Base-by-base conservation (phyloP, 805 yeast genomes). In the Sungouiella blattae region DNA sequence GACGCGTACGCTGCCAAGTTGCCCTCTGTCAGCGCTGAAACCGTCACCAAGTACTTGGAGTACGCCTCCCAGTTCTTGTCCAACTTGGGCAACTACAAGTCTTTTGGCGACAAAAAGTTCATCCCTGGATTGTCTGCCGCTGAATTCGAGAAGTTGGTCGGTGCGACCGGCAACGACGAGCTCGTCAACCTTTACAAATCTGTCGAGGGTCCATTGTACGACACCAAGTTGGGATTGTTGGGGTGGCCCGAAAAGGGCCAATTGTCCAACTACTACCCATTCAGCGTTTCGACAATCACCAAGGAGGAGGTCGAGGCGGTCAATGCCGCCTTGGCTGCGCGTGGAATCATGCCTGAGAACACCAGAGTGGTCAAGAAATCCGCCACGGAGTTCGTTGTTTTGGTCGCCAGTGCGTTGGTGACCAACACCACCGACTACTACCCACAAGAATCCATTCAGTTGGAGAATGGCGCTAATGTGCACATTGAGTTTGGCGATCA, bases 81-180 rank as follows among this genome's bases (percentile, higher is more conserved):
- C 25, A 84, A 84, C 58, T 67, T 80, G 57, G 93, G 93, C 46
- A 84, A 84, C 53, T 84, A 75, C 63, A 87, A 83, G 62, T 82
- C 93, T 1, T 87, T 87, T 57, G 96, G 96, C 46, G 96, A 87
- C 62, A 77, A 77, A 48, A 87, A 87, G 60, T 87, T 87, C 52
- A 71, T 87, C 43, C 96, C 96, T 26, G 64, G 77, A 33, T 50
- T 86, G 26, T 37, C 70, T 0, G 52, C 47, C 21, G 72, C 58
- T 0, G 69, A 69, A 5, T 79, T 87, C 46, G 72, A 64, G 37
- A 45, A 60, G 16, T 40, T 67, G 22, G 62, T 84, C 20, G 68
- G 74, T n/a, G 43, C 67, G 2, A 55, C 74, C 14, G 65, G 64
- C 28, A 62, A 66, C 39, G 55, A 57, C 16, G 40, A 58, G 1